These are phyloP conservation scores for Boletus edulis DNA, from an alignment of 768 basidiomycete genomes.

Conservation along the genomic window DNA sequence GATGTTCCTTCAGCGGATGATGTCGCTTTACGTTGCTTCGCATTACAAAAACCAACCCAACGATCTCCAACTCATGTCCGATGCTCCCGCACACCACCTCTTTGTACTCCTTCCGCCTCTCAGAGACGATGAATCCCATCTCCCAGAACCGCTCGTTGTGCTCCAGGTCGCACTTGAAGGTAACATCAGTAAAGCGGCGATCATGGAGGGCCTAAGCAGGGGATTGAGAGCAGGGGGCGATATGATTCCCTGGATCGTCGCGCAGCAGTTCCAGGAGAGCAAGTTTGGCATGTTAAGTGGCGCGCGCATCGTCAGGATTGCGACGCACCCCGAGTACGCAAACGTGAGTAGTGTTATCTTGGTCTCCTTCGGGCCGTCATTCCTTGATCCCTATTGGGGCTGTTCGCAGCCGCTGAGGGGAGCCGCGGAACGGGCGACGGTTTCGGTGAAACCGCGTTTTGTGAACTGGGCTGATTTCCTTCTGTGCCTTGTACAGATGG, in stretches of 20 bases:
- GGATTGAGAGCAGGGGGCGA: constrained; percentile 90
- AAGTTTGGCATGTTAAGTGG: constrained; percentile 92
- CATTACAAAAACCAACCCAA: constrained; percentile 99
- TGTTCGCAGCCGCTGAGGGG: not conserved
- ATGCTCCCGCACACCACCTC: constrained; percentile 95
- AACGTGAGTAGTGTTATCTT: constrained; percentile 50
- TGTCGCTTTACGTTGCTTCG: constrained; percentile 95
- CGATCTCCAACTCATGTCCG: constrained; percentile 94
- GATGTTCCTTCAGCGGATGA: constrained; percentile 95
- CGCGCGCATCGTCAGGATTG: constrained; percentile 87
- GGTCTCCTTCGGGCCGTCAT: not conserved
- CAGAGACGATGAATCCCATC: constrained; percentile 81
- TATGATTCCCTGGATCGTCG: constrained; percentile 96
- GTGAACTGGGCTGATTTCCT: constrained; percentile 2
- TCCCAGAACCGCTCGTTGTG: constrained; percentile 95
- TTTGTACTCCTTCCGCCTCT: constrained; percentile 95
- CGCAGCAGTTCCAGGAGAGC: constrained; percentile 94
- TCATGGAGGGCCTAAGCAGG: constrained; percentile 81
- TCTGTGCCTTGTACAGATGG: constrained; percentile 62
- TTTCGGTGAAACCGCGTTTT: not conserved
- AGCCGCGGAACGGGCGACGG: not conserved
- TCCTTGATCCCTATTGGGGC: no score
- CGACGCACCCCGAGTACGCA: constrained; percentile 94
- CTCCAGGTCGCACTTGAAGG: constrained; percentile 96
- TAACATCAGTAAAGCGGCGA: constrained; percentile 78